Evolutionary conservation across 805 yeast genomes (phyloP).

Genomic region (Starmera dryadoides): DNA sequence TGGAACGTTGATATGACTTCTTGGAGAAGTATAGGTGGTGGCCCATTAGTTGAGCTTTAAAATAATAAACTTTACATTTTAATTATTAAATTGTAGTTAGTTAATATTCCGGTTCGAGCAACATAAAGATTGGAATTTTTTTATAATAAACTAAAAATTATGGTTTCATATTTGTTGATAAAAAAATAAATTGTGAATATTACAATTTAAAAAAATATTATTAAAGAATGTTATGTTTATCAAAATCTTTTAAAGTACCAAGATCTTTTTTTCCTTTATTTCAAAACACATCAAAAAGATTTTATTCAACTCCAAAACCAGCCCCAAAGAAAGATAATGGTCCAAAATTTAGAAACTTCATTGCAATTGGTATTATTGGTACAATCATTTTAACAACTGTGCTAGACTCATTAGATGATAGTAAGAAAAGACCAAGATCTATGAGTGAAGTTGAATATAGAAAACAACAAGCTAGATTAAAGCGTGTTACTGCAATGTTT

Average conservation of each 20-base stretch:
- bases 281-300: background rate
- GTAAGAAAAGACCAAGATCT: conserved; percentile 23
- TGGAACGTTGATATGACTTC: conserved; percentile 83
- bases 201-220: no score
- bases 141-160: no score
- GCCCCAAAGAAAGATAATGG: conserved; percentile 15
- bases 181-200: no score
- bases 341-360: conserved; percentile 32
- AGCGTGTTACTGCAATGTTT: conserved; percentile 39
- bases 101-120: no score
- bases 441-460: conserved; percentile 34
- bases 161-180: no score
- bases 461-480: conserved; percentile 39
- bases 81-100: no score
- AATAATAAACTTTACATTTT: no score
- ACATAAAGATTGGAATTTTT: no score
- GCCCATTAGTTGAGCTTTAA: conserved; percentile 47
- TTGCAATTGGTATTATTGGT: conserved; percentile 37
- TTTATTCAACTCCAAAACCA: background rate
- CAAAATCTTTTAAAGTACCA: no score
- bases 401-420: conserved; percentile 27
- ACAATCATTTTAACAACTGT: conserved; percentile 34
- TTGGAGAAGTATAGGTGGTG: conserved; percentile 71
- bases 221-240: no score
- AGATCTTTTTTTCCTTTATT: no score